Evolutionary conservation across 768 basidiomycete genomes (phyloP).

Genomic region (Candolleomyces aberdarensis): DNA sequence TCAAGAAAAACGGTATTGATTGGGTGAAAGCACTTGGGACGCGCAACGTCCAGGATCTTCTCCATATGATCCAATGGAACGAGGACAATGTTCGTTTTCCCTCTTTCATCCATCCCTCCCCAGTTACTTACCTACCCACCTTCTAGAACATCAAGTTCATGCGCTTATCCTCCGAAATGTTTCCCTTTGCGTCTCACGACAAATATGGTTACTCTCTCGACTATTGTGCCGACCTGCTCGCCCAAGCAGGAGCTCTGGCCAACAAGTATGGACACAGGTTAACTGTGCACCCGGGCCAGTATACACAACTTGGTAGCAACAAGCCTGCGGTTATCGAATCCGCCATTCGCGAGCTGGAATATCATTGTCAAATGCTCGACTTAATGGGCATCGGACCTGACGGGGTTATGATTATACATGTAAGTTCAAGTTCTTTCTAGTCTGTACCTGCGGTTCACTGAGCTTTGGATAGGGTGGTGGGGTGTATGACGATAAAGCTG

Average conservation of each 20-base stretch:
- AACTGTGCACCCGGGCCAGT: slow-evolving; percentile 89
- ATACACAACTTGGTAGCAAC: slow-evolving; percentile 78
- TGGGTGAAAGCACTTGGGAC: slow-evolving; percentile 79
- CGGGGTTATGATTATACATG: slow-evolving; percentile 85
- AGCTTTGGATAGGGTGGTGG: slow-evolving; percentile 57
- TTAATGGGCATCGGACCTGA: slow-evolving; percentile 81
- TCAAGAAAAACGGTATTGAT: slow-evolving; percentile 77
- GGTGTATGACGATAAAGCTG: slow-evolving; percentile 75
- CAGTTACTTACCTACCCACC: not conserved
- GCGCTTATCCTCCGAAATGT: slow-evolving; percentile 88
- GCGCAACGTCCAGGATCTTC: slow-evolving; percentile 71
- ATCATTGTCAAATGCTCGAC: slow-evolving; percentile 88
- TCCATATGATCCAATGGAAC: slow-evolving; percentile 85
- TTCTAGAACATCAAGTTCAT: slow-evolving; percentile 75
- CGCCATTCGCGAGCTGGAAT: slow-evolving; percentile 75
- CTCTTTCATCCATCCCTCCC: not conserved
- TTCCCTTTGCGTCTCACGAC: slow-evolving; percentile 86
- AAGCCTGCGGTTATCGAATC: slow-evolving; percentile 70
- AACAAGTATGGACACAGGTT: slow-evolving; percentile 72
- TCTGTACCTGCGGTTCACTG: not conserved
- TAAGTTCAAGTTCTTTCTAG: slow-evolving; percentile 26
- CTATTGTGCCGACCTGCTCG: slow-evolving; percentile 59
- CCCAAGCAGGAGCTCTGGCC: slow-evolving; percentile 61
- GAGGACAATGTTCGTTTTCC: slow-evolving; percentile 61
- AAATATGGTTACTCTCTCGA: slow-evolving; percentile 78